These are phyloP conservation scores for Grigorovia yakushimaensis DNA, from an alignment of 805 yeast genomes.

Conservation along the genomic window DNA sequence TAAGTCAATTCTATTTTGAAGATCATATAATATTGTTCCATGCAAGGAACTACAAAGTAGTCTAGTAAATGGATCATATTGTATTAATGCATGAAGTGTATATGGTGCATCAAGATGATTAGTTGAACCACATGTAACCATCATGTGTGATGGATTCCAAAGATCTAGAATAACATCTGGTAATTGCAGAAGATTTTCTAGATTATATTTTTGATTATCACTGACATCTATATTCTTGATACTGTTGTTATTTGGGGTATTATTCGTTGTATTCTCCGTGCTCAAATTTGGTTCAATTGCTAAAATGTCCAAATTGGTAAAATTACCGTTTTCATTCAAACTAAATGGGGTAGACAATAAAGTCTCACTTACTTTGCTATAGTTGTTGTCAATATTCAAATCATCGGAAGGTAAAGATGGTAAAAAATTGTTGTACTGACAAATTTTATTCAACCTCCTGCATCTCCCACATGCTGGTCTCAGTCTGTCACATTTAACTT, in stretches of 20 bases:
- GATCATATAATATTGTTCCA: constrained; percentile 11
- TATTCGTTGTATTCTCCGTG: no score
- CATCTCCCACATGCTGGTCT: constrained; percentile 16
- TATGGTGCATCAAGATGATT: constrained; percentile 12
- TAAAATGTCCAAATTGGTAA: background rate
- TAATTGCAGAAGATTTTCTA: background rate
- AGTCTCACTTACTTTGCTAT: no score
- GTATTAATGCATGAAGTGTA: constrained; percentile 10
- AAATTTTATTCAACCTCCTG: constrained; percentile 4
- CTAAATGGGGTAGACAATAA: background rate
- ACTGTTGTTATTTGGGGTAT: no score
- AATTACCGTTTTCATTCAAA: background rate
- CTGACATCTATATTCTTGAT: no score
- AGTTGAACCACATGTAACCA: constrained; percentile 11
- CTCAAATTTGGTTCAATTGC: background rate
- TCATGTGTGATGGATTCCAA: constrained; percentile 11
- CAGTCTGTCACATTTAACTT: constrained; percentile 15
- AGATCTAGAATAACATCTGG: constrained; percentile 4
- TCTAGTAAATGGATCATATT: constrained; percentile 11
- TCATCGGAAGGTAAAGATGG: no score
- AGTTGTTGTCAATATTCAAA: no score
- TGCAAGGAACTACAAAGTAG: constrained; percentile 11
- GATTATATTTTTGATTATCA: no score
- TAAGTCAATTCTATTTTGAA: constrained; percentile 6
- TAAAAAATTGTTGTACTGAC: constrained; percentile 8